These are phyloP conservation scores for Kodamaea alishanica DNA, from an alignment of 1,139 yeast species.

Conservation along the genomic window DNA sequence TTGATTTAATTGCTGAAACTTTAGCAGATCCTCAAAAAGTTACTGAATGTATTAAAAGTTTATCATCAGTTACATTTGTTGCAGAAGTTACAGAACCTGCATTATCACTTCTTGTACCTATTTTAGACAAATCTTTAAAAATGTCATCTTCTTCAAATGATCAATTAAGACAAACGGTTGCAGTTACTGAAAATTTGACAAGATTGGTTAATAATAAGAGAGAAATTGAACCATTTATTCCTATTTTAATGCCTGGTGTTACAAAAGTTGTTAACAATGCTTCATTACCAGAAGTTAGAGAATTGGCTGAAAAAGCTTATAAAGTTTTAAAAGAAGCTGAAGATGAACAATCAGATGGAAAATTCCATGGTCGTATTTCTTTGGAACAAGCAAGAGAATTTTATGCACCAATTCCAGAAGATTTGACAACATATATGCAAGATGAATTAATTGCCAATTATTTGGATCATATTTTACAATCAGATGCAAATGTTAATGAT, in stretches of 20 bases:
- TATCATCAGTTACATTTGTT: slow-evolving; percentile 92
- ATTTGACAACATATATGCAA: slow-evolving; percentile 19
- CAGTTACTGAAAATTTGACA: slow-evolving; percentile 92
- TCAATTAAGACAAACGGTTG: slow-evolving; percentile 93
- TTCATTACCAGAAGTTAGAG: slow-evolving; percentile 94
- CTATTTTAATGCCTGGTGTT: slow-evolving; percentile 83
- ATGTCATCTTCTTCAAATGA: slow-evolving; percentile 90
- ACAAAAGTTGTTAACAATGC: slow-evolving; percentile 86
- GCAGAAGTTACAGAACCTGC: slow-evolving; percentile 99
- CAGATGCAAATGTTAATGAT: slow-evolving; percentile 86
- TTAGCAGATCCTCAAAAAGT: slow-evolving; percentile 87
- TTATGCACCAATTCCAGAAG: slow-evolving; percentile 33
- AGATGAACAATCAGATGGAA: slow-evolving; percentile 59
- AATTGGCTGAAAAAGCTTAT: slow-evolving; percentile 82
- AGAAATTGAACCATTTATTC: slow-evolving; percentile 86
- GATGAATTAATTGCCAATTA: slow-evolving; percentile 45
- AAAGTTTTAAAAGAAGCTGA: slow-evolving; percentile 80
- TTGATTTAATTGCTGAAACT: slow-evolving; percentile 80
- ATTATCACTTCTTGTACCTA: slow-evolving; percentile 84
- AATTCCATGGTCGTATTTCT: slow-evolving; percentile 72
- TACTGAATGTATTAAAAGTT: slow-evolving; percentile 82
- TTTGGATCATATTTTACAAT: slow-evolving; percentile 52
- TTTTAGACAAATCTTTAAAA: slow-evolving; percentile 84
- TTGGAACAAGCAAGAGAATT: slow-evolving; percentile 51
- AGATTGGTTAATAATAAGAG: slow-evolving; percentile 91